phyloP scores from a whole-genome alignment of 371 early-diverging fungal genomes.

The Mortierella sp. region DNA sequence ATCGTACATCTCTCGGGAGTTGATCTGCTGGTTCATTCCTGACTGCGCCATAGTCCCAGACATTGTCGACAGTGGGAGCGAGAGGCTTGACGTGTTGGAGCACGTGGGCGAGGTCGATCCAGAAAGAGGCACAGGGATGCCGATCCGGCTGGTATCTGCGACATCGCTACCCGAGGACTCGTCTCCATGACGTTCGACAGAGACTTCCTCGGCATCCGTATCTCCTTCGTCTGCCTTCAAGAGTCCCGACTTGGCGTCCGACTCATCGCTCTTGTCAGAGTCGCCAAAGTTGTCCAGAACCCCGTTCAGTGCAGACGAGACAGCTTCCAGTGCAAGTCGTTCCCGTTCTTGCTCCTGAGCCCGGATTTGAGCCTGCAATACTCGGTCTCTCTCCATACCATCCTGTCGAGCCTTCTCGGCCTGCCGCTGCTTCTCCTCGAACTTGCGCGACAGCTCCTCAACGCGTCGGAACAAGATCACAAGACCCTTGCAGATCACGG shows the following conservation, averaged over 20 bases:
- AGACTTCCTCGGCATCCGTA: conserved; percentile 51
- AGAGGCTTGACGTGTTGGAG: conserved; percentile 41
- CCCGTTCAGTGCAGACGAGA: conserved; percentile 42
- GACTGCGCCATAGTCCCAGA: conserved; percentile 3
- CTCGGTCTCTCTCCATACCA: conserved; percentile 20
- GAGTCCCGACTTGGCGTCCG: conserved; percentile 51
- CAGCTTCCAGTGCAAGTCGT: conserved; percentile 45
- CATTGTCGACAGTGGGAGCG: conserved; percentile 39
- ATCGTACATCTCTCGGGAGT: conserved; percentile 18
- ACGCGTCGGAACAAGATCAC: conserved; percentile 46
- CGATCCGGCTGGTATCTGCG: neutral
- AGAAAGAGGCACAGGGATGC: conserved; percentile 5
- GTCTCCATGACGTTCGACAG: conserved; percentile 14
- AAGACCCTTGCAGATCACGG: conserved; percentile 48
- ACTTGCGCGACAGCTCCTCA: conserved; percentile 52
- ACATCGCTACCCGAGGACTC: conserved; percentile 30
- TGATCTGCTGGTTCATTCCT: neutral
- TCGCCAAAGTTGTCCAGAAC: conserved; percentile 29
- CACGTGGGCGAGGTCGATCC: conserved; percentile 40
- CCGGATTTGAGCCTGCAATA: conserved; percentile 19
- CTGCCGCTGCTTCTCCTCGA: conserved; percentile 44
- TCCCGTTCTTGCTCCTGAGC: conserved; percentile 47
- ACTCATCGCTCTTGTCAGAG: conserved; percentile 35
- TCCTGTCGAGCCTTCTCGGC: conserved; percentile 31
- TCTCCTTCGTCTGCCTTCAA: conserved; percentile 53